phyloP scores from a whole-genome alignment of 805 yeast genomes.

The Metschnikowia dekortorum region DNA sequence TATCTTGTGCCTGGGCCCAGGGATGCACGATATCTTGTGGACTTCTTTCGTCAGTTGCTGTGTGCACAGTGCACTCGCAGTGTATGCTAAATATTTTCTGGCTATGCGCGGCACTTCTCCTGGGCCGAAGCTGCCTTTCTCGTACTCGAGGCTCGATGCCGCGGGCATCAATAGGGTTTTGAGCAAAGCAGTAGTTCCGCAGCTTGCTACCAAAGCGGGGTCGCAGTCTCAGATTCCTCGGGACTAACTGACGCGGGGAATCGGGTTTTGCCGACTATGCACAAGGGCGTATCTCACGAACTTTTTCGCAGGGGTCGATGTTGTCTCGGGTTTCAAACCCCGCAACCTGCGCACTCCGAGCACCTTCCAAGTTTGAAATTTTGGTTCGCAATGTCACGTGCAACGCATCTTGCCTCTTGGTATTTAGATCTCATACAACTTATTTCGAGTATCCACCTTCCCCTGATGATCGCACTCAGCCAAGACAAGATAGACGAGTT shows the following conservation, averaged over 20 bases:
- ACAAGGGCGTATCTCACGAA: background rate
- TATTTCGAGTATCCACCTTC: background rate
- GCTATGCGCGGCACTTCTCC: background rate
- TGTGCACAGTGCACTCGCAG: background rate
- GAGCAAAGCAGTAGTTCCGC: background rate
- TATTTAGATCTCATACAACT: background rate
- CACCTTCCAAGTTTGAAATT: background rate
- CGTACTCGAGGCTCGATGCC: background rate
- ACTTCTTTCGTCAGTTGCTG: background rate
- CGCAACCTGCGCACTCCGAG: background rate
- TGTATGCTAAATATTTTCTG: background rate
- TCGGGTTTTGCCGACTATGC: background rate
- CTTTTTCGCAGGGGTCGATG: background rate
- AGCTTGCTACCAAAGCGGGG: background rate
- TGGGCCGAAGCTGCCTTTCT: background rate
- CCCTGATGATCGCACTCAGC: conserved; percentile 14
- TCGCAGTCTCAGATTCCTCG: background rate
- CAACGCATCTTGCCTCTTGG: background rate
- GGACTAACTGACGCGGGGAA: background rate
- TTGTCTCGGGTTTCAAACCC: background rate
- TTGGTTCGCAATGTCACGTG: conserved; percentile 17
- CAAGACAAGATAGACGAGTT: conserved; percentile 59
- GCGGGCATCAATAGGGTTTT: background rate
- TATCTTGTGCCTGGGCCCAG: too few species aligned
- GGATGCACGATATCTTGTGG: too few species aligned